Conservation (phyloP, 2,329 filamentous ascomycete genomes). For the Aspergillus viridinutans region DNA sequence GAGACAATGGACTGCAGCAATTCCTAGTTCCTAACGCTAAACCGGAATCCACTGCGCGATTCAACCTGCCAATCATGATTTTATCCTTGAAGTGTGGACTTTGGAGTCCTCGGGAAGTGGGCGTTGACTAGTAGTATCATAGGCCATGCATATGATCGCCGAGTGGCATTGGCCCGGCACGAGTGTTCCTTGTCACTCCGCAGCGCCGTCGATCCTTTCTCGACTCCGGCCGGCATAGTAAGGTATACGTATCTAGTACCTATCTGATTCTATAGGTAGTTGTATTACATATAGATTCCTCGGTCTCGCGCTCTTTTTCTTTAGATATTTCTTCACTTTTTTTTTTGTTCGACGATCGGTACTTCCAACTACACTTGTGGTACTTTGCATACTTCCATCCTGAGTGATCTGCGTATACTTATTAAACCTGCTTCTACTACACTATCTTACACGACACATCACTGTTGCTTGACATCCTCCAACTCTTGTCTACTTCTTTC, state of each 20-base stretch:
- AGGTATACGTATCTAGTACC: not conserved
- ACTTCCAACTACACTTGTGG: not conserved
- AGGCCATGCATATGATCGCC: not conserved
- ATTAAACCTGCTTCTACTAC: not conserved
- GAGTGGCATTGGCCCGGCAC: not conserved
- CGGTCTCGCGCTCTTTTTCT: not conserved
- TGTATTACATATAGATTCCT: not conserved
- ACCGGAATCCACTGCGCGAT: conserved; percentile 8
- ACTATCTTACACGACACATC: conserved; percentile 2
- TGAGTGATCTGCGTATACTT: not conserved
- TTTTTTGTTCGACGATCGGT: not conserved
- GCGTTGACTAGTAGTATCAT: not conserved
- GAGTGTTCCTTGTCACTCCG: not conserved
- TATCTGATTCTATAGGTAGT: not conserved
- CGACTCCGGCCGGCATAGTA: not conserved
- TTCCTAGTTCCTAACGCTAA: conserved; percentile 14
- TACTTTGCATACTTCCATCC: not conserved
- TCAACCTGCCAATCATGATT: not conserved
- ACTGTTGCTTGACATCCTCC: conserved; percentile 1
- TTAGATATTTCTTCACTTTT: conserved; percentile 3
- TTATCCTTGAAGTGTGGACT: not conserved
- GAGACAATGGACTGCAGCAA: conserved; percentile 17
- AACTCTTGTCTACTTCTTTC: not conserved
- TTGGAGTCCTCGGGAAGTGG: not conserved
- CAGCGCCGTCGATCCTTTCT: not conserved